Evolutionary conservation across 371 early-diverging fungal species (phyloP), one percentile per base, ranked within the genome.

Genomic region (Thermomucor indicae-seudaticae): DNA sequence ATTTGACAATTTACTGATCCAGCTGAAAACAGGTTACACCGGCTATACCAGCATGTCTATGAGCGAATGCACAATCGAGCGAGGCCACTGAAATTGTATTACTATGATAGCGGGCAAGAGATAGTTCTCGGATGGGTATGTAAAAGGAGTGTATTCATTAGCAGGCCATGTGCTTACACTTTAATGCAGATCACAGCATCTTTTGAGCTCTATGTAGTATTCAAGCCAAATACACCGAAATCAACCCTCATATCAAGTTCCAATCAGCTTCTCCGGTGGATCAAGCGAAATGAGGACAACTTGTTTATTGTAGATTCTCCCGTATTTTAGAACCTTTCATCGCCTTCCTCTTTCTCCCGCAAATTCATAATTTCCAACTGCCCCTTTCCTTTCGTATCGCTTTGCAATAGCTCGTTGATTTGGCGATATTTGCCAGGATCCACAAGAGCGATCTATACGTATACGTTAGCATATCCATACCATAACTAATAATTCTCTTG

Each of bases 351-450:
- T 27, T 81, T 81, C 53, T 95, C 91, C 51, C 84, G 79, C 40
- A 95, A 66, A 55, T 76, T 90, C 65, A 95, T 76, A 47, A 97
- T 80, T 54, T 91, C 95, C 27, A 96, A 55, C 51, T 87, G 84
- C 24, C 93, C 96, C 40, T 86, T 79, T 43, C 95, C 96, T 55
- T 86, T 92, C 23, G 89, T 84, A 59, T 94, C 95, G 7, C 70
- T 58, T 48, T 84, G 80, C 53, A 97, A 56, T 45, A 92, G 58
- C 32, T 96, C 95, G 32, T 76, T 83, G 32, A 98, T 78, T 2
- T 64, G 64, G 37, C 94, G 76, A 66, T 89, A 96, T 55, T 93
- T 85, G 41, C 98, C 97, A 2, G 98, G 98, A 71, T 96, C 96
- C 48, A 96, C 88, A 48, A 91, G 58, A 45, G 88, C 83, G 35